phyloP scores from a whole-genome alignment of 202 grass and related monocot species.

The Musa balbisiana region DNA sequence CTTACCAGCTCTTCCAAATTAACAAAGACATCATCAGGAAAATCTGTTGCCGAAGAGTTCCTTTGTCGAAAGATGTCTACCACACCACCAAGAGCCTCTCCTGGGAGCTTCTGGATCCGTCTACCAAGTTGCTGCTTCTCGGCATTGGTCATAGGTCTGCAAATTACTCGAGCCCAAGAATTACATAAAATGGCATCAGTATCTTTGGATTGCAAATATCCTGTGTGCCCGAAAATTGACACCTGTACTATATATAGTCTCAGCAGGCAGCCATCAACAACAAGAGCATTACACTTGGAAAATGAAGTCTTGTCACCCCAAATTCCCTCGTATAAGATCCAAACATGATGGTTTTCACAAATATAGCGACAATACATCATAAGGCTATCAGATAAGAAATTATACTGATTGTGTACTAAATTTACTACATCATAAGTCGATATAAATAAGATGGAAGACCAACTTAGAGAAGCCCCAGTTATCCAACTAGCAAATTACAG shows the following conservation, averaged over 20 bases:
- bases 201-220: background rate
- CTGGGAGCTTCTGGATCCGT: constrained; percentile 61
- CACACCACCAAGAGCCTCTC: constrained; percentile 37
- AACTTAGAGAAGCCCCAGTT: too few relatives aligned
- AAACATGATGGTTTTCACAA: too few relatives aligned
- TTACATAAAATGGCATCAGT: background rate
- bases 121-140: constrained; percentile 61
- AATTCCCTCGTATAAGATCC: too few relatives aligned
- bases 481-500: too few relatives aligned
- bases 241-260: background rate
- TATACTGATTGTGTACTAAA: too few relatives aligned
- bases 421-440: too few relatives aligned
- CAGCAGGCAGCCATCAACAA: too few relatives aligned
- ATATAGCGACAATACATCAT: too few relatives aligned
- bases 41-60: constrained; percentile 28
- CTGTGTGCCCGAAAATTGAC: background rate
- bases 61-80: constrained; percentile 41
- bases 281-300: too few relatives aligned
- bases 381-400: too few relatives aligned
- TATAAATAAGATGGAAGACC: too few relatives aligned
- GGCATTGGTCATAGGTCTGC: constrained; percentile 54
- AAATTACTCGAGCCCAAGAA: constrained; percentile 20
- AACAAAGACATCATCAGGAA: constrained; percentile 41
- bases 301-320: too few relatives aligned
- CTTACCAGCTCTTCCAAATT: constrained; percentile 56